These are phyloP conservation scores for Paragyromitra xinjiangensis DNA, from an alignment of 495 filamentous ascomycete genomes.

Conservation along the genomic window DNA sequence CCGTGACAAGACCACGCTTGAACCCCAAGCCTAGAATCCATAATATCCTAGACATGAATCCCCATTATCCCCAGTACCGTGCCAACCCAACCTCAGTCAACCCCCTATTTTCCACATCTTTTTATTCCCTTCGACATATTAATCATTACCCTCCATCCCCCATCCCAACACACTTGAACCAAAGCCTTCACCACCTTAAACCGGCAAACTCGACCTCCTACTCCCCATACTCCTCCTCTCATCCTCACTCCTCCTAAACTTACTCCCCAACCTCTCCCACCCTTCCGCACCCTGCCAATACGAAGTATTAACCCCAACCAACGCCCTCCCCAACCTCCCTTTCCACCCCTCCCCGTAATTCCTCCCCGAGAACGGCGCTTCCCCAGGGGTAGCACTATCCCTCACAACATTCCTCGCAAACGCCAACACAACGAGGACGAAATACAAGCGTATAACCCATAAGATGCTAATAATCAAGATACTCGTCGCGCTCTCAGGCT, in stretches of 20 bases:
- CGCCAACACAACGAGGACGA: constrained; percentile 78
- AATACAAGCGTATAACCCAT: constrained; percentile 78
- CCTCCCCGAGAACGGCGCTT: constrained; percentile 61
- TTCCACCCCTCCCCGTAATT: constrained; percentile 76
- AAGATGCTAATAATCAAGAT: constrained; percentile 75
- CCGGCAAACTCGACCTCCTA: constrained; percentile 36
- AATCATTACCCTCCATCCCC: constrained; percentile 11
- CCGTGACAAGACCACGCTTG: background rate
- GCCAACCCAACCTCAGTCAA: background rate
- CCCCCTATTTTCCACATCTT: background rate
- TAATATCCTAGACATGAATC: constrained; percentile 6
- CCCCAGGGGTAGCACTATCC: constrained; percentile 75
- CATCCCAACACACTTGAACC: background rate
- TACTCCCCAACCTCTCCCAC: constrained; percentile 50
- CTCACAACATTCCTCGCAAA: constrained; percentile 78
- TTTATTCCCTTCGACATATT: constrained; percentile 6
- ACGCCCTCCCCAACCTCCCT: constrained; percentile 74
- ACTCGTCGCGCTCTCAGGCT: constrained; percentile 76
- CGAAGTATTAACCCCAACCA: constrained; percentile 73
- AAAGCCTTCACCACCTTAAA: constrained; percentile 14
- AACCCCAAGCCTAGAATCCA: background rate
- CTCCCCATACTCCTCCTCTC: constrained; percentile 41
- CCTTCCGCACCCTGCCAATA: constrained; percentile 75
- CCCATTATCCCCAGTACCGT: background rate
- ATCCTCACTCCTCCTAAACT: constrained; percentile 55